Base-by-base conservation (phyloP, 2,329 filamentous ascomycete species). In the Clonostachys rosea region DNA sequence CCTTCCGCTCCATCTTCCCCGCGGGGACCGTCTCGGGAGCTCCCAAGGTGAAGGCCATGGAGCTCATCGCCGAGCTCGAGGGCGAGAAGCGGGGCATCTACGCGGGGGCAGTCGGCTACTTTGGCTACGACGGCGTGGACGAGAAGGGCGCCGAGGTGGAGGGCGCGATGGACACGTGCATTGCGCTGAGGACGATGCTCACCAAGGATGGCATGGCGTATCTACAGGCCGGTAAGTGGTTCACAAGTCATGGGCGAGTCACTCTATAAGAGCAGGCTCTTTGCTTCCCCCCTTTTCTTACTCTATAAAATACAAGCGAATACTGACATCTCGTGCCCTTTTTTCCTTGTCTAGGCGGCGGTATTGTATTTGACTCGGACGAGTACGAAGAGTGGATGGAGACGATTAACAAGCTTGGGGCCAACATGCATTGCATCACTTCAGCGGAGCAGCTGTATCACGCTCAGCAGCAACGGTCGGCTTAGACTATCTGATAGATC, bases 1-100 rank as follows among this genome's bases (percentile, higher is more conserved):
- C 94, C 10, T 95, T 99, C 72, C 82, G 92, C 37, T 91, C 88
- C 54, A 96, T 99, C 59, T 99, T 99, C 73, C 94, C 94, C 0
- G 94, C 94, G 5, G 94, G 94, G 47, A 99, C 94, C 0, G 92
- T 97, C 33, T 94, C 88, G 16, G 94, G 94, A 5, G 92, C 94
- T 5, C 94, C 94, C 49, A 99, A 99, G 71, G 91, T 99, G 47
- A 83, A 86, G 52, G 94, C 94, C 4, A 99, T 99, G 94, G 89
- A 96, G 70, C 75, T 99, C 51, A 99, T 99, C 59, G 91, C 89
- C 42, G 92, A 97, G 71, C 73, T 97, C 42, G 94, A 99, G 70
- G 75, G 80, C 54, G 94, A 99, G 77, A 96, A 96, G 76, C 79
- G 94, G 47, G 92, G 94, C 39, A 83, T 97, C 37, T 99, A 99